phyloP scores from a whole-genome alignment of 2,329 filamentous ascomycete species.

The Verticillium tricorpus region DNA sequence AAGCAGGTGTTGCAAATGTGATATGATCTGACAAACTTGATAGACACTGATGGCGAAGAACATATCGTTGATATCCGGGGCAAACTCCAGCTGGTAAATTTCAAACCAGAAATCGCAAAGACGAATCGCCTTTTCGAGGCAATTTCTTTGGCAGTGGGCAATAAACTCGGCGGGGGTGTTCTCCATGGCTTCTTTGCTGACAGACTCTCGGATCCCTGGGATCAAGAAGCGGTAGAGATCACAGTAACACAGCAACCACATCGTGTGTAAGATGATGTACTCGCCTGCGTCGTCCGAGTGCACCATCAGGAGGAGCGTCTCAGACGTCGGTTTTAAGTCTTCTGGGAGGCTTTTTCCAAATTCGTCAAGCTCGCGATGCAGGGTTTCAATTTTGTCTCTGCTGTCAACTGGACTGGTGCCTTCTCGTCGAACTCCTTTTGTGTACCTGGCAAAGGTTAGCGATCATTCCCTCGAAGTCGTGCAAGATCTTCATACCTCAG shows the following conservation, averaged over 20 bases:
- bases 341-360: constrained; percentile 15
- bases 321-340: constrained; percentile 13
- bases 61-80: neutral
- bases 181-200: constrained; percentile 1
- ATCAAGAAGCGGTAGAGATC: constrained; percentile 21
- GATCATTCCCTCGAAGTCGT: neutral
- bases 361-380: constrained; percentile 14
- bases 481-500: neutral
- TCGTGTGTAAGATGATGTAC: constrained; percentile 15
- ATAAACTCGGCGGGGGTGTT: constrained; percentile 3
- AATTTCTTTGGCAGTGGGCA: constrained; percentile 5
- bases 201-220: constrained; percentile 18
- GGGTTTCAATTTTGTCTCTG: constrained; percentile 4
- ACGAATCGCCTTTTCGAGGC: constrained; percentile 7
- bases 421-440: neutral
- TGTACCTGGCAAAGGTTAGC: neutral
- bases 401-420: constrained; percentile 13
- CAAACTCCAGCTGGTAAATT: neutral
- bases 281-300: constrained; percentile 16
- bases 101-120: constrained; percentile 8
- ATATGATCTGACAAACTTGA: constrained; percentile 5
- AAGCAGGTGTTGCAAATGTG: constrained; percentile 4
- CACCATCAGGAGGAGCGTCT: constrained; percentile 17
- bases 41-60: constrained; percentile 3
- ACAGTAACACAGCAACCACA: constrained; percentile 15